Evolutionary conservation across 192 early-diverging fungal species (phyloP), one percentile per base, ranked within the genome.

Genomic region (Backusella macrospora): DNA sequence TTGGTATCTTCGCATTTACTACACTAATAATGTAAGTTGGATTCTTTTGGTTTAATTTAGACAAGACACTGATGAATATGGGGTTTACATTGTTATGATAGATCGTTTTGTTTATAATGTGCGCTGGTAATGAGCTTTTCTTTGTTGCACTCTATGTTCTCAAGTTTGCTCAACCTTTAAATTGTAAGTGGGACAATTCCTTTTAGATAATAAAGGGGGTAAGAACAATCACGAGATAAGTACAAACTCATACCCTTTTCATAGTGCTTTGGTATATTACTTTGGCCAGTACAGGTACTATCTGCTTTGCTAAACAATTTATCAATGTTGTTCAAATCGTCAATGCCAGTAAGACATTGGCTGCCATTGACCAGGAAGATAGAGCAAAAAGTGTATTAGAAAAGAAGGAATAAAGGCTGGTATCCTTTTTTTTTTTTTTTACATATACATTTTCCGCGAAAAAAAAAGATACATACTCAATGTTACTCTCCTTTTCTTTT

Each of bases 321-420:
- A 88, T 97, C 81, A 99, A 96, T 78, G 89, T 96, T 47, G 88
- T 99, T 34, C 98, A 99, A 86, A 90, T 99, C 62, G 87, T 92
- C 18, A 93, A 92, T 65, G 96, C 98, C 6, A 89, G 90, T 75
- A 84, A 91, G 72, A 87, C 83, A 16, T 85, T 98, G 62, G 97
- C 92, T 2, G 78, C 78, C 23, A 72, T 90, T 46, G 97, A 98
- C 67, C 67, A 86, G 43, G 83, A 86, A 48, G 89, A 90, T 26
- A 63, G 70, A 67, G 69, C 47, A 29, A 76, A 76, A 42, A 38
- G 9, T 40, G 13, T 43, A 14, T 43, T 18, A 43, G 38, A 67
- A 40, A 44, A 67, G 40, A 67, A 67, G 40, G 40, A 67, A 44
- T 39, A 67, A 67, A 67, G 39, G 21, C 48, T 49, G 48, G 48